Evolutionary conservation across 192 early-diverging fungal genomes (phyloP).

Genomic region (Linnemannia exigua): DNA sequence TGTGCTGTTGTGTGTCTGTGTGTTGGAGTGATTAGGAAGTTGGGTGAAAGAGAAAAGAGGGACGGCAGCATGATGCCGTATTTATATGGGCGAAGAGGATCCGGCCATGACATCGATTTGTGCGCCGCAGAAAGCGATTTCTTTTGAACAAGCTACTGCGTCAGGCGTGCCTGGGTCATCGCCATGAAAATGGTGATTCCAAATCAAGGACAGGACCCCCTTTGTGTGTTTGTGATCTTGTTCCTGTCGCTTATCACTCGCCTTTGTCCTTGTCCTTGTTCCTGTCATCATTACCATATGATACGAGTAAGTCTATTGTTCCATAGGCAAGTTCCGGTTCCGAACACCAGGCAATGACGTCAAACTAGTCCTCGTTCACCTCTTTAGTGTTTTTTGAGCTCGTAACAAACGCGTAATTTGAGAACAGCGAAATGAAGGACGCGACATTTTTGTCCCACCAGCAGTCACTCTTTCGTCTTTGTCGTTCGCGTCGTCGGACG

Average conservation of each 20-base stretch:
- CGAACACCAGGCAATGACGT: not conserved
- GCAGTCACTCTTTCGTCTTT: too few species aligned
- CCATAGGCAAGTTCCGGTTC: not conserved
- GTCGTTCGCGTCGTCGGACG: too few species aligned
- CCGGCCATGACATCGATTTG: not conserved
- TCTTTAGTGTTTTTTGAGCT: not conserved
- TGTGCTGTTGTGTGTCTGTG: not conserved
- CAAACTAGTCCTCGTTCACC: not conserved
- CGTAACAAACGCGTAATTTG: too few species aligned
- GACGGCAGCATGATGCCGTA: not conserved
- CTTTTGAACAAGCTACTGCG: not conserved
- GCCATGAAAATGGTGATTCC: not conserved
- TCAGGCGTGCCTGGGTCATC: not conserved
- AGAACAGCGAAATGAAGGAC: too few species aligned
- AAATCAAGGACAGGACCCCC: not conserved
- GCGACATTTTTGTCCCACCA: too few species aligned
- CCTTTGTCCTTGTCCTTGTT: not conserved
- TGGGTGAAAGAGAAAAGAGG: not conserved
- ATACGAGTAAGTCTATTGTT: not conserved
- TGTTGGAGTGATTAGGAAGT: slow-evolving; percentile 3
- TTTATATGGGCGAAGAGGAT: not conserved
- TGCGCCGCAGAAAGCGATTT: not conserved
- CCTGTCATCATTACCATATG: not conserved
- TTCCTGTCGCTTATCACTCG: not conserved
- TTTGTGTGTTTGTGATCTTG: not conserved